Percentiles rank a stretch among this genome's conserved stretches.
These are phyloP conservation scores for Alternaria brassicicola DNA, from an alignment of 2,329 filamentous ascomycete genomes.

Conservation along the genomic window DNA sequence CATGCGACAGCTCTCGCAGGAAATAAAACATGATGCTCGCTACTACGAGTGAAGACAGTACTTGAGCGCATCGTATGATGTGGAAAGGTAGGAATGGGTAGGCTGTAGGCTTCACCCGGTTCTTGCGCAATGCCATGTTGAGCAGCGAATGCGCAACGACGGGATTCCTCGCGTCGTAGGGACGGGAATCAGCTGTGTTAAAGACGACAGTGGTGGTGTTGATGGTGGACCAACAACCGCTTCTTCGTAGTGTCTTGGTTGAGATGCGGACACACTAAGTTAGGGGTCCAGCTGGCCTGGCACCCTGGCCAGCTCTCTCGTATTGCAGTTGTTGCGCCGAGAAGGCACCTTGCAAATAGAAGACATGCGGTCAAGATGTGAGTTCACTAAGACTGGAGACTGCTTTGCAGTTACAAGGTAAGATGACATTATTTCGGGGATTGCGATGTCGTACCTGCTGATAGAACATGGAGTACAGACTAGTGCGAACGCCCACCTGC, in stretches of 20 bases:
- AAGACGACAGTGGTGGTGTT: not conserved
- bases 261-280: not conserved
- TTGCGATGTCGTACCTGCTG: not conserved
- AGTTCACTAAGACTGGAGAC: not conserved
- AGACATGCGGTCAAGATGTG: not conserved
- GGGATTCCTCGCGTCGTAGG: not conserved
- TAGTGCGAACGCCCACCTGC: not conserved
- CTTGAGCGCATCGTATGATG: constrained; percentile 49
- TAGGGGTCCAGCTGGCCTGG: not conserved
- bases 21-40: constrained; percentile 62
- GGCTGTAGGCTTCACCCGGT: constrained; percentile 48
- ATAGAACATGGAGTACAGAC: not conserved
- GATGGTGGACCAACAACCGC: not conserved
- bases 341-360: not conserved
- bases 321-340: not conserved
- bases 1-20: constrained; percentile 59
- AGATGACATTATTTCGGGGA: not conserved
- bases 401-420: not conserved
- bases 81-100: constrained; percentile 55
- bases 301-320: not conserved
- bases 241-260: not conserved
- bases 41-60: constrained; percentile 57
- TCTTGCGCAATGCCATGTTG: constrained; percentile 25
- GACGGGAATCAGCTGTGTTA: not conserved
- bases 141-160: not conserved